Base-by-base conservation (phyloP, 331 rosid species). In the Rhamnella rubrinervis region DNA sequence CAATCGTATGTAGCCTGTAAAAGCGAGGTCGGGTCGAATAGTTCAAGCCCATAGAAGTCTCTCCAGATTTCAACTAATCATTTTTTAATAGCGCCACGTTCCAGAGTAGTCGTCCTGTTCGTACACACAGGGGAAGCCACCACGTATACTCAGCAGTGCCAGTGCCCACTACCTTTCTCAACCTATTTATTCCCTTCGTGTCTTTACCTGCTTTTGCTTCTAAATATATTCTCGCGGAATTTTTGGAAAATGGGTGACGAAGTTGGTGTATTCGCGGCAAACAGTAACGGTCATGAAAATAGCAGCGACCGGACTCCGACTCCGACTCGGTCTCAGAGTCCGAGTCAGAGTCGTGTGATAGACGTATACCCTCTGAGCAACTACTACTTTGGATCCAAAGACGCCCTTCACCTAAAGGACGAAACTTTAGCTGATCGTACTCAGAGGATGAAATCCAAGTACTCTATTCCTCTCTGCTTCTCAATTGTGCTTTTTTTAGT, bases 341-440 rank as follows among this genome's bases (percentile, higher is more conserved):
- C 17, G 50, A 81, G 71, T 23, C 76, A 73, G 75, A 77, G 59
- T 18, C 61, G 49, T 7, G 77, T 66, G 55, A 10, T 89, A 7
- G 84, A 87, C 26, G 81, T 87, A 56, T 81, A 78, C 52, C 85
- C 91, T 61, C 74, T 83, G 41, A 76, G 85, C 31, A 52, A 72
- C 76, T 92, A 89, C 84, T 92, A 82, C 70, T 92, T 92, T 55
- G 90, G 86, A 55, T 81, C 92, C 75, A 89, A 87, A 75, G 75
- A 82, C 23, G 63, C 95, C 55, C 21, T 82, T 81, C 80, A 80
- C 25, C 65, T 46, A 40, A 87, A 84, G 82, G 72, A 85, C 17
- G 81, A 78, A 59, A 71, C 86, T 51, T 46, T 75, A 47, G 59
- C 78, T 47, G 80, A 83, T 75, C 89, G 84, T 60, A 25, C 82